Evolutionary conservation across 2,329 filamentous ascomycete species (phyloP), one percentile per base, ranked within the genome.

Genomic region (Paecilomyces niveus): DNA sequence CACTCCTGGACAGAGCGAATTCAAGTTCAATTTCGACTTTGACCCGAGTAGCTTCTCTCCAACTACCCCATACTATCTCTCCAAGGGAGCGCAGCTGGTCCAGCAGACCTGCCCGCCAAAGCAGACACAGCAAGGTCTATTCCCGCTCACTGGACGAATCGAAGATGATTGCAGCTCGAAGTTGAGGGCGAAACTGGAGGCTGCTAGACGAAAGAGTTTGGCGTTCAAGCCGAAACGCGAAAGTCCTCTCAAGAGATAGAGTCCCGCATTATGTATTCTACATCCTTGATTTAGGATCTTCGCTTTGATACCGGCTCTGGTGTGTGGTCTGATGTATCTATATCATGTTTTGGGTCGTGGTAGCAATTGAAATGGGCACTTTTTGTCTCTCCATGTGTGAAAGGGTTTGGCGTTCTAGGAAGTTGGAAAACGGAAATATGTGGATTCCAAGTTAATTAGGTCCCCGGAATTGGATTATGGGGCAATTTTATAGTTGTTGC

Each of bases 161-260:
- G 69, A 72, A 4, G 68, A 68, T 52, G 70, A 74, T 35, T 61
- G 65, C 1, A 70, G 71, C 49, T 70, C 72, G 22, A 68, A 70
- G 18, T 78, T 89, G 57, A 75, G 85, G 61, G 80, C 84, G 73
- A 80, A 85, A 54, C 76, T 92, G 61, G 85, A 89, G 80, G 85
- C 87, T 10, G 89, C 88, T 0, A 80, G 89, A 61, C 81, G 89
- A 61, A 91, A 90, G 82, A 93, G 88, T 68, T 71, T 91, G 72
- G 88, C 90, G 68, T 91, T 87, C 76, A 88, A 88, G 32, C 89
- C 89, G 31, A 88, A 89, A 74, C 77, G 90, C 59, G 86, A 83
- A 18, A 92, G 89, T 71, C 89, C 89, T 1, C 75, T 92, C 64
- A 81, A 84, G 26, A 84, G 79, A 50, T 70, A 64, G 11, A 24